Evolutionary conservation across 805 yeast species (phyloP).

Genomic region (Torulaspora delbrueckii): DNA sequence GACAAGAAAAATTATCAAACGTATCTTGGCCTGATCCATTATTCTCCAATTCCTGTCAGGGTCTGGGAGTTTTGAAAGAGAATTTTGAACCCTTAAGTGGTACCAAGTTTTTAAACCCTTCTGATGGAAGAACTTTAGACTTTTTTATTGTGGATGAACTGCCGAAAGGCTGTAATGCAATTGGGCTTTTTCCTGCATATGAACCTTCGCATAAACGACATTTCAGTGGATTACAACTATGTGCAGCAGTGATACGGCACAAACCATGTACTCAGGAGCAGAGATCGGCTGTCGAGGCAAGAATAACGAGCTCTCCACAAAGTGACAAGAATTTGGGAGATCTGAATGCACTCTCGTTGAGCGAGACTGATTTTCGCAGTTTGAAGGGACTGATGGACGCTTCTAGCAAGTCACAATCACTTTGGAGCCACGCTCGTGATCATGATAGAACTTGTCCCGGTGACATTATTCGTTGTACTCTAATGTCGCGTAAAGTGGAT

Average conservation of each 20-base stretch:
- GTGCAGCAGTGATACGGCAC: slow-evolving; percentile 11
- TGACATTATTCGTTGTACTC: slow-evolving; percentile 23
- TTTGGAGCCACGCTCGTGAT: slow-evolving; percentile 15
- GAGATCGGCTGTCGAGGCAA: neutral
- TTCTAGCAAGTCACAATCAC: slow-evolving; percentile 2
- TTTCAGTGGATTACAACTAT: slow-evolving; percentile 14
- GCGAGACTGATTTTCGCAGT: neutral
- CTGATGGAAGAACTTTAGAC: slow-evolving; percentile 13
- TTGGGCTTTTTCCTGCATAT: slow-evolving; percentile 27
- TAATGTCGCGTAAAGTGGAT: slow-evolving; percentile 15
- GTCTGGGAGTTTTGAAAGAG: slow-evolving; percentile 21
- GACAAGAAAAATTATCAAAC: neutral
- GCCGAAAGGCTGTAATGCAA: slow-evolving; percentile 17
- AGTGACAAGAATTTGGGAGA: neutral
- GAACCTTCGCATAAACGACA: slow-evolving; percentile 12
- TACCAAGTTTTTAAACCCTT: slow-evolving; percentile 17
- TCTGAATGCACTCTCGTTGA: neutral
- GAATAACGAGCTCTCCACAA: slow-evolving; percentile 1
- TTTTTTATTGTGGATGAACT: slow-evolving; percentile 11
- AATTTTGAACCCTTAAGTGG: slow-evolving; percentile 9
- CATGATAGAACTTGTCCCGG: slow-evolving; percentile 20
- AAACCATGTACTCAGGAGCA: neutral
- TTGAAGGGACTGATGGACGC: slow-evolving; percentile 9
- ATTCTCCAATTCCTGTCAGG: slow-evolving; percentile 23
- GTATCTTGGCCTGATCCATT: slow-evolving; percentile 22